A percentile compares a stretch with the other conserved stretches of the same genome.
Conservation (phyloP, 2,329 filamentous ascomycete genomes). For the Alternaria angustiovoidea region DNA sequence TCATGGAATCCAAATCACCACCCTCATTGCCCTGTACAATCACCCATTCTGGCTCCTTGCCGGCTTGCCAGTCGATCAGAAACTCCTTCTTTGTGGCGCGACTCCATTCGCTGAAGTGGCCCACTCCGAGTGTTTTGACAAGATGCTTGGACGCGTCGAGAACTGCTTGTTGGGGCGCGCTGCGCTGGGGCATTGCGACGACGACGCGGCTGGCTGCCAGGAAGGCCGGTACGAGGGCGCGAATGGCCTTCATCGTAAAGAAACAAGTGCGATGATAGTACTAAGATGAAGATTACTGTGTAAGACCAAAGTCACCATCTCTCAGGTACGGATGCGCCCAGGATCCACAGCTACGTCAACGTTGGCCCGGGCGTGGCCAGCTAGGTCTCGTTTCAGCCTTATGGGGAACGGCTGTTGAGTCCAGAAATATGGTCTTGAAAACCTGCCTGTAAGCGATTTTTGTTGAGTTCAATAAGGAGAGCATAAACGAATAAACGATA, state of each 20-base stretch:
- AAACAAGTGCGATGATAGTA: slow-evolving; percentile 6
- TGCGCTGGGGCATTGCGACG: slow-evolving; percentile 28
- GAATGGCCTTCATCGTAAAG: slow-evolving; percentile 28
- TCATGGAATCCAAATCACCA: slow-evolving; percentile 56
- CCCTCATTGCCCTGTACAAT: slow-evolving; percentile 59
- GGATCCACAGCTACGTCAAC: slow-evolving; percentile 13
- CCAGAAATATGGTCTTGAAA: not conserved
- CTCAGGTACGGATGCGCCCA: slow-evolving; percentile 7
- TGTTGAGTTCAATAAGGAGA: not conserved
- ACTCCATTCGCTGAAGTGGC: slow-evolving; percentile 60
- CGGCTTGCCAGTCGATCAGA: slow-evolving; percentile 58
- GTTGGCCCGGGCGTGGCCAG: slow-evolving; percentile 7
- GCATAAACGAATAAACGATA: not conserved
- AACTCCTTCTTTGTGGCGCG: slow-evolving; percentile 58
- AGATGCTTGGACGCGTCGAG: slow-evolving; percentile 21
- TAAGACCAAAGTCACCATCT: not conserved
- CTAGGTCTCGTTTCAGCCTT: slow-evolving; percentile 16
- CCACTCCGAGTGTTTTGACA: slow-evolving; percentile 47
- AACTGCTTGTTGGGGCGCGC: slow-evolving; percentile 26
- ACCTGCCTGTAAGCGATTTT: not conserved
- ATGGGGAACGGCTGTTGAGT: not conserved
- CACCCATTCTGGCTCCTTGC: slow-evolving; percentile 54
- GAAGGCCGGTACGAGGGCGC: slow-evolving; percentile 21
- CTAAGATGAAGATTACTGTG: not conserved
- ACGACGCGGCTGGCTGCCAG: slow-evolving; percentile 21